These are phyloP conservation scores for Trichoderma atroviride DNA, from an alignment of 2,329 filamentous ascomycete genomes.

Conservation along the genomic window DNA sequence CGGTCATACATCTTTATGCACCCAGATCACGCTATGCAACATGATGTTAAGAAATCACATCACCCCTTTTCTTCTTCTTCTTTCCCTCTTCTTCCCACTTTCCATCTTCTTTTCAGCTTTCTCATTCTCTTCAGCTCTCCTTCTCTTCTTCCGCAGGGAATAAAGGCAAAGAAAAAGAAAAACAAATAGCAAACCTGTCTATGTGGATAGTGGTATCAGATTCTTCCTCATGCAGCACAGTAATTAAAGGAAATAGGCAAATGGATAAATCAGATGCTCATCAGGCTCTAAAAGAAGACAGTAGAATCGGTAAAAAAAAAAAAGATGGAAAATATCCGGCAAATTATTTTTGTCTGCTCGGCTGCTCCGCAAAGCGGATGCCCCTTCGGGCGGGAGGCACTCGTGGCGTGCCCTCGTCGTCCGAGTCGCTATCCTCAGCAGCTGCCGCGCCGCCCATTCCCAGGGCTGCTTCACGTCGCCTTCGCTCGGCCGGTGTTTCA, in stretches of 20 bases:
- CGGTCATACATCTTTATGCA: constrained; percentile 1
- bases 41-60: neutral
- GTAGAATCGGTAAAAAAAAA: neutral
- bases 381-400: constrained; percentile 56
- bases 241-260: neutral
- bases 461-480: constrained; percentile 73
- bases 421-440: constrained; percentile 54
- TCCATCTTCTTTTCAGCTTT: neutral
- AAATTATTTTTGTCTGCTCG: constrained; percentile 19
- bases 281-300: neutral
- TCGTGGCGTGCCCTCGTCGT: constrained; percentile 59
- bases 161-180: neutral
- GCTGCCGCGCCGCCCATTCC: constrained; percentile 55
- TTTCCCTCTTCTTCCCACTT: neutral
- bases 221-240: neutral
- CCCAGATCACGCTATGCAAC: constrained; percentile 15
- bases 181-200: neutral
- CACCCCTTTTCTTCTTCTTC: neutral
- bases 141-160: neutral
- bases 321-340: neutral
- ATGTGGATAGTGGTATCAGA: neutral
- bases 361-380: constrained; percentile 62
- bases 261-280: neutral
- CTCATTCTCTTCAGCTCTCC: neutral
- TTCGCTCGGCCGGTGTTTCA: constrained; percentile 75